Base-by-base conservation (phyloP, 371 early-diverging fungal species). In the Zychaea mexicana region DNA sequence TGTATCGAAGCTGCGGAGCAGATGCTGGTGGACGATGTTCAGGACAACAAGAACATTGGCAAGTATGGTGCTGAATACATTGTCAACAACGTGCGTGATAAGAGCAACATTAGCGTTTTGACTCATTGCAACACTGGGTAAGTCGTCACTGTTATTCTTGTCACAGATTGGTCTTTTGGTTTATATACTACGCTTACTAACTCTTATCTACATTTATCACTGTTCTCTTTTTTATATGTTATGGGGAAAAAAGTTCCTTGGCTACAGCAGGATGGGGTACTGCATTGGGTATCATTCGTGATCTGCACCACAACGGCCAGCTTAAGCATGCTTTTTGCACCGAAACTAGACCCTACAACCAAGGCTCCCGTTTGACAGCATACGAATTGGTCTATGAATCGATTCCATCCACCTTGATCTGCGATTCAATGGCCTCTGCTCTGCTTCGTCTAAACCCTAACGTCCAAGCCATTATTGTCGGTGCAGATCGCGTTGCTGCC, bases 121-220 rank as follows among this genome's bases (percentile, higher is more conserved):
- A 98, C 98, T 4, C 98, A 97, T 74, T 98, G 98, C 81, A 98
- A 98, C 73, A 97, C 98, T 24, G 98, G 97, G 67, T 84, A 83
- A 69, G 74, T 60, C 32, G 26, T 1, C 22, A 31, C 32, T 3
- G 2, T 21, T 36, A 57, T 21, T 55, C 22, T 13, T 12, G 26
- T 7, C n/a, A 54, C 9, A 10, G 28, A 54, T n/a, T 7, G 30
- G 19, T n/a, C n/a, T n/a, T n/a, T n/a, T n/a, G n/a, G n/a, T n/a
- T n/a, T n/a, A n/a, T 3, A 38, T 19, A 60, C 10, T 13, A 26
- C 55, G 31, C 56, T 31, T 46, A 46, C 17, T 67, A 22, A 54
- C 55, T 7, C 52, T 7, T 22, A 62, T 26, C 26, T 38, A 38
- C 8, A 52, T n/a, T n/a, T n/a, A n/a, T n/a, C n/a, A n/a, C n/a